Conservation (phyloP, 2,329 filamentous ascomycete genomes). For the Cryphonectria nitschkei region DNA sequence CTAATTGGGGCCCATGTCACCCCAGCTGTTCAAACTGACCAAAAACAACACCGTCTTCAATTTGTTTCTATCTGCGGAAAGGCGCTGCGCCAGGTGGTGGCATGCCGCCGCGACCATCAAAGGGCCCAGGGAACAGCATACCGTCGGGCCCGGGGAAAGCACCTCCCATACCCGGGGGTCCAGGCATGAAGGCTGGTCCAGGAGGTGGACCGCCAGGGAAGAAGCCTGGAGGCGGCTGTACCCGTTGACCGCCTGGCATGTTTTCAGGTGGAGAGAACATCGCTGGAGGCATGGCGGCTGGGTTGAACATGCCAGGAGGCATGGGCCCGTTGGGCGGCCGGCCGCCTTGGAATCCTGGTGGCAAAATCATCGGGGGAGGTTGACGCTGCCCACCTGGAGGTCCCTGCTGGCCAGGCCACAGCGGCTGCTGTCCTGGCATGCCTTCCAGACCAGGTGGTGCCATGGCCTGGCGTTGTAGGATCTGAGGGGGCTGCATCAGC, state of each 20-base stretch:
- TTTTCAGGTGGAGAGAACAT: slow-evolving; percentile 54
- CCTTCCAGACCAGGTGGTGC: slow-evolving; percentile 58
- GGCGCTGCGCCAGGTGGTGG: slow-evolving; percentile 45
- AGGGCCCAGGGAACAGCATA: slow-evolving; percentile 53
- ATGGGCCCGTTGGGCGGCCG: slow-evolving; percentile 52
- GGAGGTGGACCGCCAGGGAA: slow-evolving; percentile 50
- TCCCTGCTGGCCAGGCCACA: slow-evolving; percentile 53
- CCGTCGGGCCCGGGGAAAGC: slow-evolving; percentile 60
- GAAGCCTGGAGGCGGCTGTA: slow-evolving; percentile 62
- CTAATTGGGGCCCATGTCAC: neutral
- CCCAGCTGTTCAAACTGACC: neutral
- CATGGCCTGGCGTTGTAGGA: slow-evolving; percentile 54
- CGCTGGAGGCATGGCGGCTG: slow-evolving; percentile 61
- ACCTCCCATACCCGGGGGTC: slow-evolving; percentile 53
- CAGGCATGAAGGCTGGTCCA: slow-evolving; percentile 50
- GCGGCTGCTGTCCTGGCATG: slow-evolving; percentile 57
- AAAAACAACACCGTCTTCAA: neutral
- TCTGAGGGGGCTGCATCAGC: slow-evolving; percentile 63
- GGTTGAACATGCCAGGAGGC: slow-evolving; percentile 58
- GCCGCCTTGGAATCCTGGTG: slow-evolving; percentile 53
- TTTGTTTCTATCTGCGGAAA: slow-evolving; percentile 21
- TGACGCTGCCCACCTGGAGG: slow-evolving; percentile 40
- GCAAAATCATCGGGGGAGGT: slow-evolving; percentile 56
- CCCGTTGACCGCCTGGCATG: slow-evolving; percentile 48
- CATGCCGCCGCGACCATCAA: slow-evolving; percentile 48